Conservation (phyloP, 2,329 filamentous ascomycete genomes). For the Aspergillus fructus region DNA sequence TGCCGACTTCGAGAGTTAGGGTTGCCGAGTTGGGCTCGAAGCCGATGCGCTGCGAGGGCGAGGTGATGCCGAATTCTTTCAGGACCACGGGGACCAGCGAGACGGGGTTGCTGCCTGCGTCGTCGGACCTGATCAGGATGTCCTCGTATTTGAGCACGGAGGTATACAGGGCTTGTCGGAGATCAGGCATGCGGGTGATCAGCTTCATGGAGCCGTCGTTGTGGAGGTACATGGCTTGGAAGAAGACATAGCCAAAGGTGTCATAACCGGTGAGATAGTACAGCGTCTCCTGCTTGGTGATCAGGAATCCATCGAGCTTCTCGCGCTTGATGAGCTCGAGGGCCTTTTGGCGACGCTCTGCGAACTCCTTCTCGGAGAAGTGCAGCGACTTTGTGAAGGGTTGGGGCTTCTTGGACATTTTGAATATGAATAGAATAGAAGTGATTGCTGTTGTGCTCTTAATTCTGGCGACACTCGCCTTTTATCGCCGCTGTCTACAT, state of each 20-base stretch:
- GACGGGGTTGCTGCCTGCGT: slow-evolving; percentile 30
- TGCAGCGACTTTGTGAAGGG: slow-evolving; percentile 31
- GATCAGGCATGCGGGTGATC: slow-evolving; percentile 30
- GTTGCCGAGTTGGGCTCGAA: slow-evolving; percentile 39
- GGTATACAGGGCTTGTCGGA: slow-evolving; percentile 35
- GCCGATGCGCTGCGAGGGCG: slow-evolving; percentile 28
- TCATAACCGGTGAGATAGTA: slow-evolving; percentile 34
- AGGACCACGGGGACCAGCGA: slow-evolving; percentile 30
- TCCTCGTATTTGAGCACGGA: slow-evolving; percentile 30
- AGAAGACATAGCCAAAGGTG: slow-evolving; percentile 38
- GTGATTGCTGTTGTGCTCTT: too few species aligned
- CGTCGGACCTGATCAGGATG: slow-evolving; percentile 30
- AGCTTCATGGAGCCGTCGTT: slow-evolving; percentile 31
- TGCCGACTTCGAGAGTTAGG: slow-evolving; percentile 36
- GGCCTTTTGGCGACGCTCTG: slow-evolving; percentile 21
- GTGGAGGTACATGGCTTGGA: slow-evolving; percentile 40
- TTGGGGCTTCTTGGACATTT: background rate
- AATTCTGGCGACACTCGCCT: too few species aligned
- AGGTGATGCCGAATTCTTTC: slow-evolving; percentile 31
- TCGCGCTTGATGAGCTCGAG: slow-evolving; percentile 31
- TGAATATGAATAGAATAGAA: background rate
- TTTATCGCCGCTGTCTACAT: too few species aligned
- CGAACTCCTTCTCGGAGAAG: slow-evolving; percentile 28
- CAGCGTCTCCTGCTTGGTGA: slow-evolving; percentile 36
- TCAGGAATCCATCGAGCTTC: slow-evolving; percentile 35